A percentile compares a stretch with the other conserved stretches of the same genome.
These are phyloP conservation scores for Tricholoma matsutake DNA, from an alignment of 768 basidiomycete genomes.

Conservation along the genomic window DNA sequence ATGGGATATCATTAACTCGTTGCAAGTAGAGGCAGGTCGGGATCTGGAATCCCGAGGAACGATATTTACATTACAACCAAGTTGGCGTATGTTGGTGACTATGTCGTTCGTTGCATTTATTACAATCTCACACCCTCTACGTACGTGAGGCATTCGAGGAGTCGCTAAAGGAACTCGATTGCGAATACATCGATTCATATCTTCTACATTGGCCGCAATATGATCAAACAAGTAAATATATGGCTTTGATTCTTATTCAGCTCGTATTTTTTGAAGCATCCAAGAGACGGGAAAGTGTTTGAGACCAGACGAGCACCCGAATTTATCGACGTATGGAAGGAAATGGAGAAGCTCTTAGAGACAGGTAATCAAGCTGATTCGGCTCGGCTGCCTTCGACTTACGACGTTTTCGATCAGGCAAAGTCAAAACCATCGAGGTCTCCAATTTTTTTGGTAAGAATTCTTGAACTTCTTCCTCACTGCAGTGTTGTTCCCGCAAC, in stretches of 20 bases:
- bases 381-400: too few relatives aligned
- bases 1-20: neutral
- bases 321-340: conserved; percentile 27
- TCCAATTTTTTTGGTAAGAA: conserved; percentile 56
- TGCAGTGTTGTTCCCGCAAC: conserved; percentile 46
- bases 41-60: conserved; percentile 39
- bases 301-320: conserved; percentile 19
- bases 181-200: too few relatives aligned
- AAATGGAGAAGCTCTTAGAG: conserved; percentile 21
- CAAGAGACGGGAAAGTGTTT: conserved; percentile 39
- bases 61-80: conserved; percentile 53
- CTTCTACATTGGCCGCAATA: too few relatives aligned
- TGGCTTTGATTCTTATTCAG: too few relatives aligned
- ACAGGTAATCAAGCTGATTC: too few relatives aligned
- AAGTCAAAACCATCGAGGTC: conserved; percentile 51
- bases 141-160: conserved; percentile 23
- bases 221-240: too few relatives aligned
- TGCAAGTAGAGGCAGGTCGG: conserved; percentile 41
- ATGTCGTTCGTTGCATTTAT: neutral
- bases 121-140: conserved; percentile 3
- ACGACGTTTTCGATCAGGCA: conserved; percentile 21
- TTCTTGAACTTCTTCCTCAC: conserved; percentile 38
- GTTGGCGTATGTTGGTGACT: conserved; percentile 28
- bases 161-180: conserved; percentile 17
- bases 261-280: conserved; percentile 13